Conservation (phyloP, 106 monocot genomes). For the Allium cepa region DNA sequence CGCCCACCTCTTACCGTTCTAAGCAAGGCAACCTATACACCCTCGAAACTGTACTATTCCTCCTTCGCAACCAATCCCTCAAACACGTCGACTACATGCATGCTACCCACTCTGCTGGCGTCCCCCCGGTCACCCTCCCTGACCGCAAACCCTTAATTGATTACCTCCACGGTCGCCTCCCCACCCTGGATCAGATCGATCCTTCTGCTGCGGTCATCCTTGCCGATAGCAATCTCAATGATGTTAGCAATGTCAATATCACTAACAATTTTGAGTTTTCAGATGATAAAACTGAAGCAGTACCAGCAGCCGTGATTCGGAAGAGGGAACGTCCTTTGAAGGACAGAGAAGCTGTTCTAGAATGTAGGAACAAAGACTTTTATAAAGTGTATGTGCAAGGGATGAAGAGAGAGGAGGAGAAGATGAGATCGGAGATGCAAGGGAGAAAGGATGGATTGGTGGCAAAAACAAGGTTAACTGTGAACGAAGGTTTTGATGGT, state of each 20-base stretch:
- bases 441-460: slow-evolving; percentile 82
- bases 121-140: slow-evolving; percentile 82
- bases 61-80: slow-evolving; percentile 65
- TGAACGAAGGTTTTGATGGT: slow-evolving; percentile 29
- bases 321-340: slow-evolving; percentile 79
- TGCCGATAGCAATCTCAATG: slow-evolving; percentile 33
- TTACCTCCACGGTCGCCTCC: slow-evolving; percentile 59
- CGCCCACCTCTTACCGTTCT: slow-evolving; percentile 68
- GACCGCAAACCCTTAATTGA: slow-evolving; percentile 92
- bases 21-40: slow-evolving; percentile 83
- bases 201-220: slow-evolving; percentile 1
- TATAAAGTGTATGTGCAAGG: slow-evolving; percentile 51
- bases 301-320: slow-evolving; percentile 21
- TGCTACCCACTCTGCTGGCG: slow-evolving; percentile 50
- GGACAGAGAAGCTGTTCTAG: slow-evolving; percentile 74
- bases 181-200: slow-evolving; percentile 40
- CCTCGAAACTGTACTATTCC: slow-evolving; percentile 74
- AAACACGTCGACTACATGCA: slow-evolving; percentile 91
- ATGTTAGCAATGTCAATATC: slow-evolving; percentile 8
- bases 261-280: not conserved
- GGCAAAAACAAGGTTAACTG: slow-evolving; percentile 52
- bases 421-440: slow-evolving; percentile 55
- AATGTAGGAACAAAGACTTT: slow-evolving; percentile 69
- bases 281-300: not conserved
- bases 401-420: slow-evolving; percentile 67